Conservation (phyloP, 1,284 basidiomycete genomes). For the Porodaedalea pini region DNA sequence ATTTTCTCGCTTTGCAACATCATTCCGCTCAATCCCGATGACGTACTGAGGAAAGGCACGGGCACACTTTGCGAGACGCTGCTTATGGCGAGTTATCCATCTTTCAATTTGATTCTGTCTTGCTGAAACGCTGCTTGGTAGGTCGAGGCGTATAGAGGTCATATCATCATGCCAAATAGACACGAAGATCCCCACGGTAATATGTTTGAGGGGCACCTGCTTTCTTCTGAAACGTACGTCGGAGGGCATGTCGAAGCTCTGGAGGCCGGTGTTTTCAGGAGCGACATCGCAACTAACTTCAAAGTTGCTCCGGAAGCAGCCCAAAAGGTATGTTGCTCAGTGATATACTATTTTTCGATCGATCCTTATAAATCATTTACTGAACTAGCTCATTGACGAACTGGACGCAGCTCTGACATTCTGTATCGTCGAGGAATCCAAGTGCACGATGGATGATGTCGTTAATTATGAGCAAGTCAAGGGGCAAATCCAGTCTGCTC, state of each 20-base stretch:
- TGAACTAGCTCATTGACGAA: conserved; percentile 81
- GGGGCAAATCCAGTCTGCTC: conserved; percentile 67
- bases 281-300: conserved; percentile 94
- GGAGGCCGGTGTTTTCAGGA: conserved; percentile 97
- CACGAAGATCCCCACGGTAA: conserved; percentile 92
- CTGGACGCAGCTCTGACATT: conserved; percentile 91
- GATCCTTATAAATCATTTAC: conserved; percentile 10
- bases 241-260: conserved; percentile 98
- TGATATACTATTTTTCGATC: conserved; percentile 8
- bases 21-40: conserved; percentile 95
- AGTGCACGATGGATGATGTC: conserved; percentile 78
- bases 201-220: conserved; percentile 93
- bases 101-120: not conserved
- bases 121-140: conserved; percentile 31
- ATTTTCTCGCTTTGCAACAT: conserved; percentile 99
- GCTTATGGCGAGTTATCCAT: conserved; percentile 75
- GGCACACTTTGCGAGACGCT: conserved; percentile 98
- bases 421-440: conserved; percentile 86
- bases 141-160: conserved; percentile 92
- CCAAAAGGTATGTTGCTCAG: conserved; percentile 60
- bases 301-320: conserved; percentile 88
- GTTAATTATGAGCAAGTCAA: conserved; percentile 96
- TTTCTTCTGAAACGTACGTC: conserved; percentile 97
- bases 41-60: conserved; percentile 93
- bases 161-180: conserved; percentile 97